Percentiles rank a stretch among this genome's conserved stretches.
Evolutionary conservation across 2,329 filamentous ascomycete genomes (phyloP).

Genomic region (Cordyceps cateniannulata): DNA sequence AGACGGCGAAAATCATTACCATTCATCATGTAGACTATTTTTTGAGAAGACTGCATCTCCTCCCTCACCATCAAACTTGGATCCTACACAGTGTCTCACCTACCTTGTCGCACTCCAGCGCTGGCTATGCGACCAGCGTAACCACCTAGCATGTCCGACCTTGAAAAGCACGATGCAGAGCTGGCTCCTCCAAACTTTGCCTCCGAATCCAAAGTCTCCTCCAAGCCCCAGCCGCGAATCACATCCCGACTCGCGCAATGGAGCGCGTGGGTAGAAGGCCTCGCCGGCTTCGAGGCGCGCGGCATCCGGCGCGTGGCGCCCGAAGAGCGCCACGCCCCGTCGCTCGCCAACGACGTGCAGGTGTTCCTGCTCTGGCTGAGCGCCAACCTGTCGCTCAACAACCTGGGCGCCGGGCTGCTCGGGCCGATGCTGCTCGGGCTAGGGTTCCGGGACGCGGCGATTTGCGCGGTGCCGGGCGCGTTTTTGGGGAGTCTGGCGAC

Average conservation of each 20-base stretch:
- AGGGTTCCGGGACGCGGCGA: slow-evolving; percentile 65
- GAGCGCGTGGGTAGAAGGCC: slow-evolving; percentile 23
- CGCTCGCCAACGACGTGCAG: slow-evolving; percentile 29
- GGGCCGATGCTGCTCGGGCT: slow-evolving; percentile 62
- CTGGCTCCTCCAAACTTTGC: neutral
- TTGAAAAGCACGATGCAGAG: neutral
- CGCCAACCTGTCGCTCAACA: slow-evolving; percentile 38
- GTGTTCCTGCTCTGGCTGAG: slow-evolving; percentile 38
- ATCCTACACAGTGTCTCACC: too few relatives aligned
- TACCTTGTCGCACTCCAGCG: too few relatives aligned
- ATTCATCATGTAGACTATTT: neutral
- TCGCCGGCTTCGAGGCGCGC: slow-evolving; percentile 33
- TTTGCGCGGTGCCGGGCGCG: slow-evolving; percentile 71
- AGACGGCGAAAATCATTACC: neutral
- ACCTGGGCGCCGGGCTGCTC: slow-evolving; percentile 61
- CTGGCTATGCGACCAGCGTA: too few relatives aligned
- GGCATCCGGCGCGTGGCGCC: slow-evolving; percentile 33
- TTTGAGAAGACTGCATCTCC: too few relatives aligned
- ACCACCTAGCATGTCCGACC: neutral
- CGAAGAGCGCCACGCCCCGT: slow-evolving; percentile 28
- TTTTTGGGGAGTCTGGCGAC: slow-evolving; percentile 65
- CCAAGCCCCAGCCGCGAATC: neutral
- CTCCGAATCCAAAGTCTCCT: too few relatives aligned
- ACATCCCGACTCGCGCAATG: neutral
- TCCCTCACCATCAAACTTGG: too few relatives aligned